Evolutionary conservation across 306 rosid genomes (phyloP), one percentile per base, ranked within the genome.

Genomic region (Morella rubra): DNA sequence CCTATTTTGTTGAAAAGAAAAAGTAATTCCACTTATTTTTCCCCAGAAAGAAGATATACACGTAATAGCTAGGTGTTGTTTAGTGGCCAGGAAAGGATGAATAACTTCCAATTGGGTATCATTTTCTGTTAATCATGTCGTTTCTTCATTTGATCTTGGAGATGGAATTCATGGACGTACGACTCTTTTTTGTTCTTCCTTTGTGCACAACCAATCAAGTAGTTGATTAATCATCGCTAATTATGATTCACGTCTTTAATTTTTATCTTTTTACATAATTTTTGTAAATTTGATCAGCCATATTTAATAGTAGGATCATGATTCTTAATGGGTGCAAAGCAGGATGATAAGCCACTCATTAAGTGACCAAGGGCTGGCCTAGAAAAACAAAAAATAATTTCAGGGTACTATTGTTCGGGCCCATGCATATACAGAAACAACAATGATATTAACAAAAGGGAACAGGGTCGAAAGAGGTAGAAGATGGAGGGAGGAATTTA

Each of bases 401-500:
- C 32, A 27, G 1, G 37, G n/a, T n/a, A n/a, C n/a, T 32, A 32
- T 32, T 2, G 3, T 32, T 8, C 15, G 18, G 16, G 0, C 18
- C 50, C 16, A 52, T 18, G 56, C 16, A 6, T 52, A n/a, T 3
- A 18, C 51, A 1, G 1, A 52, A 52, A 16, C 4, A 18, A 50
- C 4, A 50, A 50, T 50, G 54, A 50, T 8, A 50, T 2, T 32
- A 14, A 50, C 6, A 53, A 53, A 16, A 1, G 19, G 11, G 8
- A 52, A 52, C n/a, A n/a, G n/a, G 1, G n/a, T n/a, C n/a, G 15
- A 51, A 15, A 51, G 19, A 14, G 58, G 58, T 12, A 19, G 61
- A 55, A 74, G 77, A 78, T 69, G 52, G 75, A 73, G 51, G n/a
- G 77, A 74, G 45, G 74, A 71, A 78, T 72, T 83, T 72, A 72